Conservation (phyloP, 768 basidiomycete genomes). For the Tulasnella sp. region DNA sequence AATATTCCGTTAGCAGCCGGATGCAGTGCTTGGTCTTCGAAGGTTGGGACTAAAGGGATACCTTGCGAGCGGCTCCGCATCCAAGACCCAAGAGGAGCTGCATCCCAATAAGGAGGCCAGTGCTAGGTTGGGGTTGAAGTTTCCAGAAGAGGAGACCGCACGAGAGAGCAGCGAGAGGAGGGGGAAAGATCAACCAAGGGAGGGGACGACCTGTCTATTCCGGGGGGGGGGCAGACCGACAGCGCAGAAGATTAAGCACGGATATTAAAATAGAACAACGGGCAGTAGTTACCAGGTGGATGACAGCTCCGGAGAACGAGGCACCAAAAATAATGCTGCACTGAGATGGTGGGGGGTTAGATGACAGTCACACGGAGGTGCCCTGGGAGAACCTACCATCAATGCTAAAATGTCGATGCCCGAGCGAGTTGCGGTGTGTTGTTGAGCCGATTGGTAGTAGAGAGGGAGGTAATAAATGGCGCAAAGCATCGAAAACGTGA, state of each 20-base stretch:
- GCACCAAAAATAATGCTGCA: conserved; percentile 36
- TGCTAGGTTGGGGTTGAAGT: neutral
- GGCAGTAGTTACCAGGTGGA: conserved; percentile 28
- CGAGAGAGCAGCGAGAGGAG: conserved; percentile 38
- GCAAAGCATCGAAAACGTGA: conserved; percentile 32
- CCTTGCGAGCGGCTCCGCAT: conserved; percentile 39
- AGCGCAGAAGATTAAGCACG: neutral
- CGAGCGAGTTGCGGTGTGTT: conserved; percentile 38
- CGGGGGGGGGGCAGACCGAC: neutral
- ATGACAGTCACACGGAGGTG: neutral
- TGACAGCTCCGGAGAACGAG: conserved; percentile 38
- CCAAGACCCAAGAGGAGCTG: conserved; percentile 44
- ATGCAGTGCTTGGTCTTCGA: too few species aligned
- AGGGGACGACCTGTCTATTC: conserved; percentile 37
- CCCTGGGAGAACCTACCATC: conserved; percentile 31
- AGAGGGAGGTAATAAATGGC: conserved; percentile 40
- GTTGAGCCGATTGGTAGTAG: conserved; percentile 37
- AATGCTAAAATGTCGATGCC: conserved; percentile 42
- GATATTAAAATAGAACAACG: neutral
- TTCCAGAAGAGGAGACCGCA: conserved; percentile 38
- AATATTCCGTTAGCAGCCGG: neutral
- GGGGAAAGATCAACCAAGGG: conserved; percentile 36
- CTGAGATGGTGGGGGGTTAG: neutral
- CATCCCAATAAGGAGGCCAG: conserved; percentile 37
- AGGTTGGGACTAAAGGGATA: neutral